These are phyloP conservation scores for Exophiala spinifera DNA, from an alignment of 2,329 filamentous ascomycete species.

Conservation along the genomic window DNA sequence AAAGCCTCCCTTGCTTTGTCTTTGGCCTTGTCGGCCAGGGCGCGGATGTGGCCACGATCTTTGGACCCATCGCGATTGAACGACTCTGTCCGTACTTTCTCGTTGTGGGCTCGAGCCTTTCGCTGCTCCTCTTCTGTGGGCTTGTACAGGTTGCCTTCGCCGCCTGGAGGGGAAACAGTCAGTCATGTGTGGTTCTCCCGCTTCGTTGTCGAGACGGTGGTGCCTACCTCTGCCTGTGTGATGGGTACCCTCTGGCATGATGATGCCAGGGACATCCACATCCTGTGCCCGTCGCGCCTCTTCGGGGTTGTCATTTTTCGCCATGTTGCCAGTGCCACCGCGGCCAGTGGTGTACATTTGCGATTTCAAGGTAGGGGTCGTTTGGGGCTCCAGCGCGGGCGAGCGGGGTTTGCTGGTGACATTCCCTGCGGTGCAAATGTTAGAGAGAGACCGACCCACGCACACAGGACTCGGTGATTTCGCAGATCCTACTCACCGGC, in stretches of 20 bases:
- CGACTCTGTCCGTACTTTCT: constrained; percentile 30
- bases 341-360: constrained; percentile 85
- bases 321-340: constrained; percentile 86
- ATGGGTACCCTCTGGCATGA: constrained; percentile 40
- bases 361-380: constrained; percentile 79
- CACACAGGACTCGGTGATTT: background rate
- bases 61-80: constrained; percentile 25
- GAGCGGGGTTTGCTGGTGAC: constrained; percentile 55
- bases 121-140: constrained; percentile 31
- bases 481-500: constrained; percentile 20
- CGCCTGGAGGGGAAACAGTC: constrained; percentile 21
- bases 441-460: background rate
- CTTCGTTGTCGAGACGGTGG: background rate
- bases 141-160: constrained; percentile 30
- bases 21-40: constrained; percentile 54
- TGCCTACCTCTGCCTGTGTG: constrained; percentile 44
- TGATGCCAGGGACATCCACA: constrained; percentile 56
- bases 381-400: constrained; percentile 61
- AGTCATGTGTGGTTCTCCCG: background rate
- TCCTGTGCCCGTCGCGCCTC: constrained; percentile 79
- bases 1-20: constrained; percentile 53
- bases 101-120: constrained; percentile 33
- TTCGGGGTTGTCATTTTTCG: constrained; percentile 62
- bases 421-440: constrained; percentile 51
- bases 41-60: constrained; percentile 35